Percentiles rank a stretch among this genome's conserved stretches.
Evolutionary conservation across 345 rosid species (phyloP).

Genomic region (Euphorbia pulcherrima): DNA sequence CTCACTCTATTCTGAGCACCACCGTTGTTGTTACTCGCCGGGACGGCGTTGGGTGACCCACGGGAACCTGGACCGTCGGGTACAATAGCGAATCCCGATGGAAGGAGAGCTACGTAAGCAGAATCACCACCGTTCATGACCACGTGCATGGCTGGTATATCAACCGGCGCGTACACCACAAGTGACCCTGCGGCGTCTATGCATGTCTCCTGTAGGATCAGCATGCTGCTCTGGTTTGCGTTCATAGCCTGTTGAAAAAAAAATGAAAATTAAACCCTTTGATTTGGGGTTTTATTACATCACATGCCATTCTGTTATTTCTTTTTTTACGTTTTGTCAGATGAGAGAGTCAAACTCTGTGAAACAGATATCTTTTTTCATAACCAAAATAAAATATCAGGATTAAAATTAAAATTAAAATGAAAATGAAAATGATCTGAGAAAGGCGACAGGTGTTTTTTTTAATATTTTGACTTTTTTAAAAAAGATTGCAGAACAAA

Average conservation of each 20-base stretch:
- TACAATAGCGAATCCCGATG: slow-evolving; percentile 84
- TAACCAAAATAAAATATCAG: slow-evolving; percentile 3
- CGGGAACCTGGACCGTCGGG: slow-evolving; percentile 58
- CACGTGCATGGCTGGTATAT: slow-evolving; percentile 88
- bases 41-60: slow-evolving; percentile 18
- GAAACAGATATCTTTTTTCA: neutral
- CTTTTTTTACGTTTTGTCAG: slow-evolving; percentile 4
- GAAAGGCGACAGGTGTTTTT: slow-evolving; percentile 47
- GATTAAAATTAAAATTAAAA: neutral
- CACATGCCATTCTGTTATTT: slow-evolving; percentile 17
- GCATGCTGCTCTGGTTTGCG: slow-evolving; percentile 88
- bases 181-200: slow-evolving; percentile 90
- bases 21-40: slow-evolving; percentile 13
- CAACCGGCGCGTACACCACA: slow-evolving; percentile 98
- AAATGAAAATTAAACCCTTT: neutral
- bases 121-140: slow-evolving; percentile 99
- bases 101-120: slow-evolving; percentile 83
- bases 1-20: slow-evolving; percentile 46
- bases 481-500: neutral
- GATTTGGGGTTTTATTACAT: neutral
- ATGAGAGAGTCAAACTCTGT: neutral
- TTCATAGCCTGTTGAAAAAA: slow-evolving; percentile 60
- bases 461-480: slow-evolving; percentile 57
- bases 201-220: slow-evolving; percentile 93
- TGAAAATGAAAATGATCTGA: slow-evolving; percentile 2